These are phyloP conservation scores for Geotrichum carabidarum DNA, from an alignment of 1,139 yeast genomes.

Conservation along the genomic window DNA sequence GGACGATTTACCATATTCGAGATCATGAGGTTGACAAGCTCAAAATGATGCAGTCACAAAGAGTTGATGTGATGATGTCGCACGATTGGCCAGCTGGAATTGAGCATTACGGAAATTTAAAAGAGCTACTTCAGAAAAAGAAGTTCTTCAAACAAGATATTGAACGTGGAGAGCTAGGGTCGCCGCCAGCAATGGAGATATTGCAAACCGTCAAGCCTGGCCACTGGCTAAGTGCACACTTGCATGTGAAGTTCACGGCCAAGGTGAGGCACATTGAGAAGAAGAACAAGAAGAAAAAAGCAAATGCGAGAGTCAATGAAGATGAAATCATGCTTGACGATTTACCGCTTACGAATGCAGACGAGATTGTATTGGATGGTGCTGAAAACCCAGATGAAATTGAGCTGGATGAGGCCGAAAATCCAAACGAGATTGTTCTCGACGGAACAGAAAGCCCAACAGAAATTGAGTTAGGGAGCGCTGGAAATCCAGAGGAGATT, in stretches of 20 bases:
- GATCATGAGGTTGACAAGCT: slow-evolving; percentile 59
- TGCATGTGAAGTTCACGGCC: slow-evolving; percentile 75
- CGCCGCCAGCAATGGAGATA: slow-evolving; percentile 60
- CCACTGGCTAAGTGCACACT: slow-evolving; percentile 85
- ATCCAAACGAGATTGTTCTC: slow-evolving; percentile 42
- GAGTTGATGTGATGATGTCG: slow-evolving; percentile 54
- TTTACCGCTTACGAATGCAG: neutral
- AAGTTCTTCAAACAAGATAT: slow-evolving; percentile 68
- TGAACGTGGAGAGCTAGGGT: slow-evolving; percentile 58
- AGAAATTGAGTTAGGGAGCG: neutral
- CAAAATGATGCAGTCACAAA: slow-evolving; percentile 33
- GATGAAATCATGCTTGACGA: slow-evolving; percentile 1
- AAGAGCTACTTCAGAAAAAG: slow-evolving; percentile 49
- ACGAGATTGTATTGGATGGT: slow-evolving; percentile 13
- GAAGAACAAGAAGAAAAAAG: neutral
- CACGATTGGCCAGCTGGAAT: slow-evolving; percentile 97
- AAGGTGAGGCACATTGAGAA: slow-evolving; percentile 36
- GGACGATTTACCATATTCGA: slow-evolving; percentile 72
- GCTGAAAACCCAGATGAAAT: slow-evolving; percentile 1
- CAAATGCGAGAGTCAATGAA: neutral
- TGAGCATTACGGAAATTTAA: slow-evolving; percentile 56
- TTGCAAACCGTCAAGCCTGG: slow-evolving; percentile 54
- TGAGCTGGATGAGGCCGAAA: slow-evolving; percentile 19
- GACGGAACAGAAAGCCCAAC: slow-evolving; percentile 27
- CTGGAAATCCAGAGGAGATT: too few relatives aligned